A percentile compares a stretch with the other conserved stretches of the same genome.
These are phyloP conservation scores for Beauveria varroae DNA, from an alignment of 2,329 filamentous ascomycete genomes.

Conservation along the genomic window DNA sequence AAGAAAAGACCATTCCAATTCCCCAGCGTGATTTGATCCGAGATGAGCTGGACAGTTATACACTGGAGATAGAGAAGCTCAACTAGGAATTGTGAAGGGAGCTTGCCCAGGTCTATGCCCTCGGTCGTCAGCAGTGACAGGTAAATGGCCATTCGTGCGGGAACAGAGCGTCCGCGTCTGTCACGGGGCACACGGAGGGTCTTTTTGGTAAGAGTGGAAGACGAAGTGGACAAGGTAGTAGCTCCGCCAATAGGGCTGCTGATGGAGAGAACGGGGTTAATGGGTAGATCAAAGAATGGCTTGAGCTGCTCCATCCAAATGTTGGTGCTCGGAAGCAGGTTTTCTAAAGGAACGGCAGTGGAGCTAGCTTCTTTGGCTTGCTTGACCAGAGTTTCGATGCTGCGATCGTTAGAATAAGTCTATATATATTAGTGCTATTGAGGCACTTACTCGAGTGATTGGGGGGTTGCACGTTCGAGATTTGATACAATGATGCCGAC, in stretches of 20 bases:
- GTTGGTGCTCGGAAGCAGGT: constrained; percentile 55
- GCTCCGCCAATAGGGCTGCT: constrained; percentile 66
- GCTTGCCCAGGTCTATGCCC: constrained; percentile 28
- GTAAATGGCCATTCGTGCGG: constrained; percentile 70
- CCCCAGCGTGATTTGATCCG: constrained; percentile 45
- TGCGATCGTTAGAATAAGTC: constrained; percentile 16
- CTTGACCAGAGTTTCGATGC: constrained; percentile 45
- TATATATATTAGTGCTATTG: not conserved
- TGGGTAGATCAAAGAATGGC: constrained; percentile 40
- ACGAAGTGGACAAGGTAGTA: constrained; percentile 50
- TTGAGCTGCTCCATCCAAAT: constrained; percentile 61
- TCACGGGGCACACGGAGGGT: constrained; percentile 46
- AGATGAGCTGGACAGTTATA: constrained; percentile 42
- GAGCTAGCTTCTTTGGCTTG: constrained; percentile 34
- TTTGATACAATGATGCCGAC: constrained; percentile 48
- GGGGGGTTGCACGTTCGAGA: constrained; percentile 39
- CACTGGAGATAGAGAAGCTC: constrained; percentile 46
- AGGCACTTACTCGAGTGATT: constrained; percentile 42
- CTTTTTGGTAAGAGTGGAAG: constrained; percentile 14
- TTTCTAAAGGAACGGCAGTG: constrained; percentile 24
- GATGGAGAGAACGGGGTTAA: constrained; percentile 61
- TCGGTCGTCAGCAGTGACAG: constrained; percentile 48
- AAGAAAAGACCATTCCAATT: constrained; percentile 40
- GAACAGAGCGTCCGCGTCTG: constrained; percentile 60
- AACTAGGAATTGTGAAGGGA: constrained; percentile 36